A percentile compares a stretch with the other conserved stretches of the same genome.
Conservation (phyloP, 164 flowering plant species). For the Vitis rupestris region DNA sequence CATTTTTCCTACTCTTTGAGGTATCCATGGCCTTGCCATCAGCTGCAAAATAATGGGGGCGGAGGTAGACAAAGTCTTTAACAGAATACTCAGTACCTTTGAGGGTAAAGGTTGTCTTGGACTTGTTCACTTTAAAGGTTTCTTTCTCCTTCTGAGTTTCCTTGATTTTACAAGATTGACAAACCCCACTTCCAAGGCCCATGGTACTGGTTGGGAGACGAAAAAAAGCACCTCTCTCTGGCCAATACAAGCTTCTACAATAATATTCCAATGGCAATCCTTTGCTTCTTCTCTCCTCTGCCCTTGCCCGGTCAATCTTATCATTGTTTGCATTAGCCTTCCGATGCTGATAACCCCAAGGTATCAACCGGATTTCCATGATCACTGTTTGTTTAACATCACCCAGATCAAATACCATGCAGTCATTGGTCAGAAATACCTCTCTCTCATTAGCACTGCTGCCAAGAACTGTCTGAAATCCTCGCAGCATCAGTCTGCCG, state of each 20-base stretch:
- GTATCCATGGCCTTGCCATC: slow-evolving; percentile 38
- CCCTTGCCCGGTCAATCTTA: slow-evolving; percentile 52
- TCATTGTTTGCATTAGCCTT: slow-evolving; percentile 54
- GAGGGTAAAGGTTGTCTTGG: slow-evolving; percentile 41
- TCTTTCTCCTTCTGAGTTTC: slow-evolving; percentile 38
- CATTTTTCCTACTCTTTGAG: slow-evolving; percentile 81
- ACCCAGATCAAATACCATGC: slow-evolving; percentile 53
- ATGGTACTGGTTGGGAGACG: slow-evolving; percentile 44
- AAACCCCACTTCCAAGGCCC: slow-evolving; percentile 76
- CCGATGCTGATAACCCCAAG: slow-evolving; percentile 84
- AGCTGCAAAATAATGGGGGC: slow-evolving; percentile 42
- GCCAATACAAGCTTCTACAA: slow-evolving; percentile 85
- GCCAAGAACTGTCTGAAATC: slow-evolving; percentile 74
- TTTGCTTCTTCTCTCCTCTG: slow-evolving; percentile 74
- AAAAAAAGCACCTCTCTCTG: slow-evolving; percentile 82
- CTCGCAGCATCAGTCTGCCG: slow-evolving; percentile 69
- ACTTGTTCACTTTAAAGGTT: slow-evolving; percentile 36
- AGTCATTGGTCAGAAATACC: slow-evolving; percentile 76
- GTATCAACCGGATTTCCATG: slow-evolving; percentile 43
- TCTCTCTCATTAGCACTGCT: slow-evolving; percentile 85
- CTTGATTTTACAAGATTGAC: slow-evolving; percentile 57
- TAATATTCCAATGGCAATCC: slow-evolving; percentile 75
- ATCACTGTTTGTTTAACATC: slow-evolving; percentile 50
- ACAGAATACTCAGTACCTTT: slow-evolving; percentile 53
- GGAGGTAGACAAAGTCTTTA: slow-evolving; percentile 69